Evolutionary conservation across 805 yeast genomes (phyloP), one percentile per base, ranked within the genome.

Genomic region (Scheffersomyces ergatensis): DNA sequence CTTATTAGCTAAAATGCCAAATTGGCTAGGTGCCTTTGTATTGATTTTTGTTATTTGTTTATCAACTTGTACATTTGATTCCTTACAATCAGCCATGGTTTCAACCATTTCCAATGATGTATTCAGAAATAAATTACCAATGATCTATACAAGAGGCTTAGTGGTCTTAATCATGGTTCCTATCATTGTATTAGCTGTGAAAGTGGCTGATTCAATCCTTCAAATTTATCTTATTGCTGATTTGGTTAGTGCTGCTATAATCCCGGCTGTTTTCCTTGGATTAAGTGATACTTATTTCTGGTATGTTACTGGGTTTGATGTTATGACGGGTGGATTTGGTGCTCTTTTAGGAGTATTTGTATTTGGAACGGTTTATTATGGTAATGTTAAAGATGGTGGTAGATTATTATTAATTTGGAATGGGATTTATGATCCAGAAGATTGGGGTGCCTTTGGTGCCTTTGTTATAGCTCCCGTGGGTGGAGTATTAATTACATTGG

Each of bases 401-500:
- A 74, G 74, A 46, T 71, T 90, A 38, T 65, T 90, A 38, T 67
- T 90, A 43, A 72, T 90, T 39, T 78, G 83, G 80, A 81, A 85
- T 53, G 97, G 97, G 33, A 66, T 90, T 20, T 90, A 90, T 55
- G 68, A 74, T 46, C 68, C 77, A 5, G 77, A 74, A 37, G 97
- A 90, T 57, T 90, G 97, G 97, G 87, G 95, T 53, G 82, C 95
- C 0, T 90, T 90, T 66, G 97, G 96, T 18, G 96, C 97, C 2
- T 90, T 90, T 63, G 92, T 86, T 5, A 85, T 83, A 46, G 93
- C 97, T 1, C 97, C 97, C 5, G 72, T 82, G 31, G 95, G 92
- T 20, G 89, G 92, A 9, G 48, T 89, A 2, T 46, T 83, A 5
- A 67, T 82, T 45, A 82, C 86, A 2, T 60, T 77, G 12, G 52